Evolutionary conservation across 345 rosid genomes (phyloP), one percentile per base, ranked within the genome.

Genomic region (Hypericum androsaemum): DNA sequence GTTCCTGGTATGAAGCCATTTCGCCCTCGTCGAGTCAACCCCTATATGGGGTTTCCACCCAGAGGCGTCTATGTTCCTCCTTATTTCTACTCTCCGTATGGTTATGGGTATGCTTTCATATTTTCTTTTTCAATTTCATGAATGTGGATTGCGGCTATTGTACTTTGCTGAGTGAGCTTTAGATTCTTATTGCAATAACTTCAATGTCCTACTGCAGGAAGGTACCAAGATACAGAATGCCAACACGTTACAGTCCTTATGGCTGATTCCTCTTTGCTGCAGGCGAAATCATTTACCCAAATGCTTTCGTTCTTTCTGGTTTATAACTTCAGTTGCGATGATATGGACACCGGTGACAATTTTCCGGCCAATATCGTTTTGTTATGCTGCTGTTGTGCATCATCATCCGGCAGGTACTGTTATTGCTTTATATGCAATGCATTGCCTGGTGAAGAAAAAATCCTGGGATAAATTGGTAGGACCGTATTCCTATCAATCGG

Each of bases 1-100:
- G 22, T 81, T 17, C 94, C 94, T 47, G 94, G 94, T 45, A 78
- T 84, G 94, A 84, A 81, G 76, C 94, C 75, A 57, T 70, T 66
- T 44, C 88, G 74, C 5, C 78, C 81, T 36, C 78, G 80, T 49
- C 73, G 78, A 41, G 6, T 77, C 54, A 81, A 52, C 54, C 76
- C 83, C 6, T 77, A 53, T 40, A 53, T 60, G 68, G 74, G 67
- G 9, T 65, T 60, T 58, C 69, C 62, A 51, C 59, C 73, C 5
- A 70, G 80, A 59, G 72, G 73, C 6, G 53, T 71, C 35, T 66
- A 46, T 56, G 22, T 78, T 64, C 57, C 85, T 51, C 81, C 81
- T 37, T 75, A 62, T 58, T 64, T 74, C 53, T 73, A 64, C 54
- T 47, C 84, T 59, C 77, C 82, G 5, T 77, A 84, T 50, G 88